phyloP scores from a whole-genome alignment of 345 rosid genomes.

The Euclidium syriacum region DNA sequence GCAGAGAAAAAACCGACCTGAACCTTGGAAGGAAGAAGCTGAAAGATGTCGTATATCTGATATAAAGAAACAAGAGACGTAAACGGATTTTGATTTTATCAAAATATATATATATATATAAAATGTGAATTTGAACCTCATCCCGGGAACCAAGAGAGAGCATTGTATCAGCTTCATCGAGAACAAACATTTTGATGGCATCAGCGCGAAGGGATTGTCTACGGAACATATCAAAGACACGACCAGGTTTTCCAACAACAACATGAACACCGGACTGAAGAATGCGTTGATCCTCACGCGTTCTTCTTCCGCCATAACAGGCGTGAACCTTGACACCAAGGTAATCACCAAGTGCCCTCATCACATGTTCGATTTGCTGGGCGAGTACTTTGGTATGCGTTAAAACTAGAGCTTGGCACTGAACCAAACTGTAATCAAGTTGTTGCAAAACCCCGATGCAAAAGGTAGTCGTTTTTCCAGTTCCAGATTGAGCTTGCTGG shows the following conservation, averaged over 20 bases:
- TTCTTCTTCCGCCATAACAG: conserved; percentile 93
- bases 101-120: not conserved
- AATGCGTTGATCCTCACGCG: conserved; percentile 87
- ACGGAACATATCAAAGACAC: conserved; percentile 91
- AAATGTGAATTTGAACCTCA: conserved; percentile 51
- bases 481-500: conserved; percentile 98
- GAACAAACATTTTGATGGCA: conserved; percentile 75
- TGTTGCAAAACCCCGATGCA: conserved; percentile 92
- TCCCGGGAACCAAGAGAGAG: conserved; percentile 93
- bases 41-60: conserved; percentile 88
- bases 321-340: conserved; percentile 93
- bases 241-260: conserved; percentile 96
- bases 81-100: not conserved
- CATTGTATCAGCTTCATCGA: conserved; percentile 98
- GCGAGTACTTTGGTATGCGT: conserved; percentile 93
- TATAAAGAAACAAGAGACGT: not conserved
- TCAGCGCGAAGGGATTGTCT: conserved; percentile 85
- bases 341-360: conserved; percentile 92
- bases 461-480: conserved; percentile 92
- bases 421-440: conserved; percentile 58
- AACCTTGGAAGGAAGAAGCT: conserved; percentile 63
- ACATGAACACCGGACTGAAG: conserved; percentile 93
- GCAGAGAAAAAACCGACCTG: conserved; percentile 92
- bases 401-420: conserved; percentile 84
- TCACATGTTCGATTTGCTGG: conserved; percentile 92